A percentile compares a stretch with the other conserved stretches of the same genome.
Conservation (phyloP, 345 rosid genomes). For the Populus pruinosa region DNA sequence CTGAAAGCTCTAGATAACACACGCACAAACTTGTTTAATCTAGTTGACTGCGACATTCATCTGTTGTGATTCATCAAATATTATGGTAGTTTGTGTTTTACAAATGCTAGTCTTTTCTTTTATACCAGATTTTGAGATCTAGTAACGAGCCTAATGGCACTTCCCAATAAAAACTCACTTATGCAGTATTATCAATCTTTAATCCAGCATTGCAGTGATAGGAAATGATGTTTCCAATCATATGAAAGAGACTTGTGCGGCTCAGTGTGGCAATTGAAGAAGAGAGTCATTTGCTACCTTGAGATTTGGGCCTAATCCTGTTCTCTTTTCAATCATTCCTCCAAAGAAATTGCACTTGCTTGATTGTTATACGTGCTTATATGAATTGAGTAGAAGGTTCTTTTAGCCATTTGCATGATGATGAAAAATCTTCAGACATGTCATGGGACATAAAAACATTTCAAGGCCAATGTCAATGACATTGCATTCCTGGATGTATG, state of each 20-base stretch:
- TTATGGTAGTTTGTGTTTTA: neutral
- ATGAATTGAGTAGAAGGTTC: neutral
- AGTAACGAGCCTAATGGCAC: neutral
- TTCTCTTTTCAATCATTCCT: neutral
- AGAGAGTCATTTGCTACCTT: neutral
- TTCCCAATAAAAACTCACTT: neutral
- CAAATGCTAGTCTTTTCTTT: neutral
- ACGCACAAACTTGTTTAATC: neutral
- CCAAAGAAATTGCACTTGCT: neutral
- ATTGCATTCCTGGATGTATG: neutral
- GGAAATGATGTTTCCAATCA: neutral
- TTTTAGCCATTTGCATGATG: neutral
- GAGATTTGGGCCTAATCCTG: neutral
- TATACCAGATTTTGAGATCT: neutral
- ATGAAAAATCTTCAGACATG: neutral
- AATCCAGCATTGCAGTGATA: neutral
- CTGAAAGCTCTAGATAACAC: neutral
- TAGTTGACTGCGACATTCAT: neutral
- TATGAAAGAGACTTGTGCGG: neutral
- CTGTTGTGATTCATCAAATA: neutral
- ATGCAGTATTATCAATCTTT: neutral
- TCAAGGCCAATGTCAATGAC: neutral
- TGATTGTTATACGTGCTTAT: neutral
- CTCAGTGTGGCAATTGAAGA: neutral
- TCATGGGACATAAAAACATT: slow-evolving; percentile 1